Evolutionary conservation across 306 rosid genomes (phyloP), one percentile per base, ranked within the genome.

Genomic region (Mimosa pudica): DNA sequence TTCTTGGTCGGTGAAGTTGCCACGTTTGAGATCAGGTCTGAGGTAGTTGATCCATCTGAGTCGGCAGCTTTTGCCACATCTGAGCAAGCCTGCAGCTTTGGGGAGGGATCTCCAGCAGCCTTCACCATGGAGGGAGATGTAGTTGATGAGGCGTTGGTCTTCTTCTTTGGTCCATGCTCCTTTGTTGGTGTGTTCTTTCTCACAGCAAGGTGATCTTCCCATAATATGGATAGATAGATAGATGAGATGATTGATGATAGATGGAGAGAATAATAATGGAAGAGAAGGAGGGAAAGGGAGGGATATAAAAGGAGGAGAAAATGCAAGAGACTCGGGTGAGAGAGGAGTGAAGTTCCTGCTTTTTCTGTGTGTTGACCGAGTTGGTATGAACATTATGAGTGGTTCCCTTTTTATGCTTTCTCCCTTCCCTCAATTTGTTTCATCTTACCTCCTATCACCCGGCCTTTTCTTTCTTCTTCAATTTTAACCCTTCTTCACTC

Each of bases 31-130:
- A 75, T 85, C 82, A 36, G 96, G 93, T 48, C 90, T 73, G 0
- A 89, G 89, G 46, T 91, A 91, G 74, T 91, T 91, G 1, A 89
- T 76, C 92, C 93, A 91, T 73, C 93, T 63, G 0, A 88, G 82
- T 54, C 93, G 82, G 76, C 96, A 91, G 47, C 93, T 91, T 79
- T 91, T 91, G 8, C 93, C 96, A 54, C 96, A 91, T 44, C 96
- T 70, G 8, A 65, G 86, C 87, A 91, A 76, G 0, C 93, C 96
- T 89, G 96, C 92, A 0, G 87, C 88, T 42, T 76, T 84, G 4
- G 96, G 92, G 41, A 91, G 89, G 63, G 88, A 80, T 57, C 87
- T 74, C 96, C 96, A 91, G 36, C 84, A 78, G 20, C 89, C 92
- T 80, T 82, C 82, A 0, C 93, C 93, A 6, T 91, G 85, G 13